A percentile compares a stretch with the other conserved stretches of the same genome.
phyloP scores from a whole-genome alignment of 129 eudicot species.

The Flaveria bidentis region DNA sequence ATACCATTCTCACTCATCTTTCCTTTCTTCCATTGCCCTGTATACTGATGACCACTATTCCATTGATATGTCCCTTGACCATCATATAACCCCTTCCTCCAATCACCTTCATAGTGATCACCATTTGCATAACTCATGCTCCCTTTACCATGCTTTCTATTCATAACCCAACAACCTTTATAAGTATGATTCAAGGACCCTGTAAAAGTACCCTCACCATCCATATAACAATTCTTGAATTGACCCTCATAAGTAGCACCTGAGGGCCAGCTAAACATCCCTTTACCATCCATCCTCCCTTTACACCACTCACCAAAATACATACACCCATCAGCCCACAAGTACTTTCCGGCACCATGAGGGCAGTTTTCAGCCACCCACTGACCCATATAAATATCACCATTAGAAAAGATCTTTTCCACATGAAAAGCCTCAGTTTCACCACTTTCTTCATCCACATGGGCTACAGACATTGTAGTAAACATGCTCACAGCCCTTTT shows the following conservation, averaged over 20 bases:
- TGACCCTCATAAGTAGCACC: conserved; percentile 90
- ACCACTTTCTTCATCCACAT: conserved; percentile 68
- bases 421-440: conserved; percentile 43
- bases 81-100: conserved; percentile 67
- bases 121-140: conserved; percentile 54
- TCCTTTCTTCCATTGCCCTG: conserved; percentile 85
- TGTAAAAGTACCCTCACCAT: conserved; percentile 79
- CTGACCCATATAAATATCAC: conserved; percentile 72
- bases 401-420: conserved; percentile 55
- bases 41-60: conserved; percentile 67
- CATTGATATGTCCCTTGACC: conserved; percentile 81
- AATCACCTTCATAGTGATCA: conserved; percentile 77
- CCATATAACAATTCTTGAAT: conserved; percentile 73
- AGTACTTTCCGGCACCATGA: conserved; percentile 71
- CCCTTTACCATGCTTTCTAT: conserved; percentile 79
- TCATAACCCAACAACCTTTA: conserved; percentile 70
- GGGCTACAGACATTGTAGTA: conserved; percentile 91
- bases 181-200: conserved; percentile 58
- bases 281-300: conserved; percentile 66
- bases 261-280: conserved; percentile 81
- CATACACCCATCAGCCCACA: conserved; percentile 95
- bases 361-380: conserved; percentile 64
- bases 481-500: conserved; percentile 60
- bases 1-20: conserved; percentile 69
- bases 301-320: conserved; percentile 76